Evolutionary conservation across 306 rosid species (phyloP), one percentile per base, ranked within the genome.

Genomic region (Alnus glutinosa): DNA sequence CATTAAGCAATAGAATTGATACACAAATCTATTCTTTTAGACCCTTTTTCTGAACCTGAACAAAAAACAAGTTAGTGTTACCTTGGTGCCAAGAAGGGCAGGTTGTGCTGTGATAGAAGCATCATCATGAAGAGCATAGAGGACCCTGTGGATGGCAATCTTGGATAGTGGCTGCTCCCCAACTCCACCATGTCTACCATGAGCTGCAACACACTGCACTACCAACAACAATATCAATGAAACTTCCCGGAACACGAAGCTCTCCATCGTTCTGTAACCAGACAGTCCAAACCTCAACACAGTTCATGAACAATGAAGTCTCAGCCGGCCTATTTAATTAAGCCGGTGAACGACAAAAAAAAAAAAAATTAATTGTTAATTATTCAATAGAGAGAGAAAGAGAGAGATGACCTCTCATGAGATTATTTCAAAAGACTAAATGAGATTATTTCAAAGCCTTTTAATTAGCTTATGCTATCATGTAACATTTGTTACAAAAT

Each of bases 111-210:
- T 72, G 32, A 72, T 15, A 9, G 76, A 72, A 49, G 62, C 47
- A 32, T 50, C 32, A 14, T 30, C 59, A 5, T 51, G 61, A 51
- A 72, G 62, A 0, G 57, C 76, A 7, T 7, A 72, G 59, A 72
- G 28, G 32, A 62, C 76, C 44, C 47, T 72, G 61, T 15, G 62
- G 44, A 72, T 51, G 76, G 76, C 59, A 30, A 51, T 51, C 62
- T 32, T 72, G 30, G 76, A 32, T 19, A 72, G 62, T 34, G 76
- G 62, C 46, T 72, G 76, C 44, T 6, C 59, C 14, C 61, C 76
- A 72, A 28, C 46, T 30, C 76, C 61, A n/a, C n/a, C n/a, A 51
- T 51, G 28, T 16, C 55, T 16, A 3, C 44, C 19, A 14, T 23
- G 42, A 13, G n/a, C 58, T 49, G 36, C 3, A 47, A 51, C 54